Conservation (phyloP, 805 yeast genomes). For the Myxozyma nipponensis region DNA sequence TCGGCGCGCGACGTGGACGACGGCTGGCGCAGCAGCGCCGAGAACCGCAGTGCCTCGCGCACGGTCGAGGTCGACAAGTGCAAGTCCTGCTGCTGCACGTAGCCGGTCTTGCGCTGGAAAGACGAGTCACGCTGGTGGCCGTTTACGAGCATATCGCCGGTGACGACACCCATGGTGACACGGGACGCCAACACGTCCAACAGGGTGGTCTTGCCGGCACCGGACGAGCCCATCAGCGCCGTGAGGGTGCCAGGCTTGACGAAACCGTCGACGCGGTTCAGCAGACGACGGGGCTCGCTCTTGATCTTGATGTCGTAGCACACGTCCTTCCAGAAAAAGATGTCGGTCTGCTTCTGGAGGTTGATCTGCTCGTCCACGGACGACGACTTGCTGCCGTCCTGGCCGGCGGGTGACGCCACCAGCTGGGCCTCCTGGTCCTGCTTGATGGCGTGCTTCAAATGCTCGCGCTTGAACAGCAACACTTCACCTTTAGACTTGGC, state of each 20-base stretch:
- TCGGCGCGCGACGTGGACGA: conserved; percentile 51
- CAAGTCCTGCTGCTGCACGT: conserved; percentile 77
- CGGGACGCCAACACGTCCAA: conserved; percentile 70
- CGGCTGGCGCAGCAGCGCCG: conserved; percentile 72
- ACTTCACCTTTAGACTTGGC: conserved; percentile 26
- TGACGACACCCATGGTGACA: conserved; percentile 64
- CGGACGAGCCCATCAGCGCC: conserved; percentile 78
- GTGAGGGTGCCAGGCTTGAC: conserved; percentile 79
- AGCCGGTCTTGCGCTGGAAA: conserved; percentile 74
- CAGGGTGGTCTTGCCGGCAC: conserved; percentile 76
- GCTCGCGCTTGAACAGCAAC: conserved; percentile 19
- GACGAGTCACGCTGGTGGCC: conserved; percentile 62
- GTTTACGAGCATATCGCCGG: conserved; percentile 71
- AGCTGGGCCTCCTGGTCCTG: conserved; percentile 20
- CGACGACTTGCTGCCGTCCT: conserved; percentile 9
- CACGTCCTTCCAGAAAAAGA: conserved; percentile 75
- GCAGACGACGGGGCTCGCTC: conserved; percentile 55
- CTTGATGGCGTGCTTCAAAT: conserved; percentile 9
- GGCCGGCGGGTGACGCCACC: conserved; percentile 9
- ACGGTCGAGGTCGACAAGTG: conserved; percentile 68
- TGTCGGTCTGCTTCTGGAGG: conserved; percentile 37
- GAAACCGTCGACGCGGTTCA: conserved; percentile 72
- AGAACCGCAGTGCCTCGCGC: conserved; percentile 67
- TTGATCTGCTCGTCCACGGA: conserved; percentile 16
- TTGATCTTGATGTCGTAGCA: conserved; percentile 66